Conservation (phyloP, 805 yeast genomes). For the Wickerhamomyces tratensis region DNA sequence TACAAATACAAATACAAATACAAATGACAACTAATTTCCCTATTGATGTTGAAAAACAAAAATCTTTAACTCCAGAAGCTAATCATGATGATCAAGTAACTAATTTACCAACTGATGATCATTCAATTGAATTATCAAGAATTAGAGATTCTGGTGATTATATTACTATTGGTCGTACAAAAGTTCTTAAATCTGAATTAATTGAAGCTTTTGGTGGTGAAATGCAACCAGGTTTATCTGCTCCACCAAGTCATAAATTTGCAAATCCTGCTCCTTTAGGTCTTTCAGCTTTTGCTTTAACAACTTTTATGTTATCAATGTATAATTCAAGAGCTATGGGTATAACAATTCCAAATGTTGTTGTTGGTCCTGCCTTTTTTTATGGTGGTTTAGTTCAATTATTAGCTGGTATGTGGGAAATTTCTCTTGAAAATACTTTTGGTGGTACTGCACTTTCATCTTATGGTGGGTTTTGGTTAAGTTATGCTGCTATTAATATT, state of each 20-base stretch:
- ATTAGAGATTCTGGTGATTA: slow-evolving; percentile 32
- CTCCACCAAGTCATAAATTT: slow-evolving; percentile 47
- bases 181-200: slow-evolving; percentile 52
- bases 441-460: slow-evolving; percentile 57
- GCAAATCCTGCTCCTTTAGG: slow-evolving; percentile 66
- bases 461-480: slow-evolving; percentile 65
- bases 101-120: background rate
- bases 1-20: too few relatives aligned
- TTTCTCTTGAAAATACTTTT: slow-evolving; percentile 54
- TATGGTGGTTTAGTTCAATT: slow-evolving; percentile 57
- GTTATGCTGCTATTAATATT: slow-evolving; percentile 50
- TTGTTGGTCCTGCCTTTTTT: slow-evolving; percentile 47
- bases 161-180: slow-evolving; percentile 63
- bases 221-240: slow-evolving; percentile 56
- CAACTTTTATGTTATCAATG: slow-evolving; percentile 52
- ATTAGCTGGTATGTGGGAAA: slow-evolving; percentile 59
- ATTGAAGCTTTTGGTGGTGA: slow-evolving; percentile 76
- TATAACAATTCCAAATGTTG: slow-evolving; percentile 38
- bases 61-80: background rate
- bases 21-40: too few relatives aligned
- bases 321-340: slow-evolving; percentile 46
- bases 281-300: slow-evolving; percentile 48
- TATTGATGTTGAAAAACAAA: background rate
- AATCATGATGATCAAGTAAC: background rate
- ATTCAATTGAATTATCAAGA: slow-evolving; percentile 11